Evolutionary conservation across 73 alveolate species (phyloP).

Genomic region (Paramecium octaurelia): DNA sequence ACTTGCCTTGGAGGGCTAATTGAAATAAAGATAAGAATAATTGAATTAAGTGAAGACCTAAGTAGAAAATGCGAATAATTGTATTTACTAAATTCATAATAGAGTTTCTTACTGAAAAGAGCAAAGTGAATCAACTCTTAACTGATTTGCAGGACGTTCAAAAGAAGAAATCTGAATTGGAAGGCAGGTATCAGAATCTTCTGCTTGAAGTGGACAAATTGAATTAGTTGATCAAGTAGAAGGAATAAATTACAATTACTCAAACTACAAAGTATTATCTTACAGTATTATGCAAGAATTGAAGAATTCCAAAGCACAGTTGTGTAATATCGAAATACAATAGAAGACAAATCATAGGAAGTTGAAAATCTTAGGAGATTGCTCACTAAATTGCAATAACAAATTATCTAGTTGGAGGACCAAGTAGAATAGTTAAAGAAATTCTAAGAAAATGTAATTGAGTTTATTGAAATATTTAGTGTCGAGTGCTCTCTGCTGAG

Average conservation of each 20-base stretch:
- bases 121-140: not conserved
- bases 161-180: not conserved
- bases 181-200: not conserved
- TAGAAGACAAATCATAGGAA: not conserved
- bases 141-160: not conserved
- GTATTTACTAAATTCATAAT: not conserved
- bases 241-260: not conserved
- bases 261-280: constrained; percentile 5
- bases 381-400: not conserved
- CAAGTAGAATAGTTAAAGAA: not conserved
- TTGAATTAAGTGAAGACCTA: not conserved
- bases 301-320: not conserved
- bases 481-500: not conserved
- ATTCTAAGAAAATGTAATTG: not conserved
- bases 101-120: not conserved
- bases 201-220: constrained; percentile 10
- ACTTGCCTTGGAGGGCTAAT: not conserved
- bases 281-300: not conserved
- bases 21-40: not conserved
- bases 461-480: not conserved
- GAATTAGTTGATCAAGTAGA: not conserved
- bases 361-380: not conserved
- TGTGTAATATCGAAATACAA: not conserved
- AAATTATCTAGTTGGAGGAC: not conserved
- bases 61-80: not conserved